These are phyloP conservation scores for Trichoderma aggressivum DNA, from an alignment of 2,329 filamentous ascomycete genomes.

Conservation along the genomic window DNA sequence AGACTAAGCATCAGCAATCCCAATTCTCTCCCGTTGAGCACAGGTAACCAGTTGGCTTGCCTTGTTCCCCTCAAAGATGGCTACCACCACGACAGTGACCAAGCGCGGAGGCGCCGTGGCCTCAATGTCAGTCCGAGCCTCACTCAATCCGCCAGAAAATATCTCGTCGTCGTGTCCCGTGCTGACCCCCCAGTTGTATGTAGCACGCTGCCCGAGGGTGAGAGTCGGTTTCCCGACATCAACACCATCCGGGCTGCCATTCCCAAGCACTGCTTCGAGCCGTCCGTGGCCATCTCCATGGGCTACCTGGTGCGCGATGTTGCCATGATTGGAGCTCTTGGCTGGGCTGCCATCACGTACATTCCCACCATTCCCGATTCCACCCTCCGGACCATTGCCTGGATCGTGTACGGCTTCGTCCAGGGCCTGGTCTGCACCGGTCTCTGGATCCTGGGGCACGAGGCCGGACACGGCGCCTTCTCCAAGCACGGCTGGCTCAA, in stretches of 20 bases:
- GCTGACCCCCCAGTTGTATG: neutral
- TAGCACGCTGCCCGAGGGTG: constrained; percentile 15
- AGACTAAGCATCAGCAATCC: neutral
- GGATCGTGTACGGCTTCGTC: constrained; percentile 54
- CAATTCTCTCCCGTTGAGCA: constrained; percentile 2
- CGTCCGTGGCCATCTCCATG: constrained; percentile 11
- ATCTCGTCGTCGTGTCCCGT: neutral
- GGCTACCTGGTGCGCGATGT: constrained; percentile 55
- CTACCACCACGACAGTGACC: constrained; percentile 13
- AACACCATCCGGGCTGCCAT: constrained; percentile 40
- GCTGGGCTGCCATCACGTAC: constrained; percentile 50
- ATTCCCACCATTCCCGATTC: constrained; percentile 48
- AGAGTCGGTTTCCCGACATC: constrained; percentile 16
- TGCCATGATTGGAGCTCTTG: constrained; percentile 45
- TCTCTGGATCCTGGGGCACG: constrained; percentile 68
- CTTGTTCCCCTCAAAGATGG: constrained; percentile 7
- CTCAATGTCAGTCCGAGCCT: constrained; percentile 1
- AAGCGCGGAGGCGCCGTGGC: constrained; percentile 12
- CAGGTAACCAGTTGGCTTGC: neutral
- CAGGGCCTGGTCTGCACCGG: constrained; percentile 66
- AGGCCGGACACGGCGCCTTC: constrained; percentile 68
- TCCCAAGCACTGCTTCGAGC: constrained; percentile 59
- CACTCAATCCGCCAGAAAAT: neutral
- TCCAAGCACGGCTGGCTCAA: constrained; percentile 56
- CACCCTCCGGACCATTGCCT: constrained; percentile 1